Evolutionary conservation across 345 rosid species (phyloP), one percentile per base, ranked within the genome.

Genomic region (Kernera saxatilis): DNA sequence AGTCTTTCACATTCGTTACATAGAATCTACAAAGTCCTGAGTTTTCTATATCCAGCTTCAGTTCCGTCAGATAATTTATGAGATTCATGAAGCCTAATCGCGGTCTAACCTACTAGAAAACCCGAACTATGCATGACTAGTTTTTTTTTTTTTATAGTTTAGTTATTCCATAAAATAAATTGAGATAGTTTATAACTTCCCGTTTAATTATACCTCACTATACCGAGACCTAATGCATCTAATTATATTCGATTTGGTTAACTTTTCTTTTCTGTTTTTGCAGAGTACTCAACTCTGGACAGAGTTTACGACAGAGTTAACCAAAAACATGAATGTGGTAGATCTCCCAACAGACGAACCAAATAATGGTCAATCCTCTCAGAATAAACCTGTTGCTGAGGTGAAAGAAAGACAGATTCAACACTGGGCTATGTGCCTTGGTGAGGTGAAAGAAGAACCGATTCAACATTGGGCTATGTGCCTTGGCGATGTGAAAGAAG

Each of bases 271-370:
- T 29, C 5, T 21, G 5, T 23, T 9, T 21, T 41, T 15, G 25
- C 46, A 72, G 76, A 15, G 70, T 72, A 72, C 53, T 30, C 30
- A 60, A 9, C 10, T 71, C 23, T 71, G 51, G 60, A 50, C 3
- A 64, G 69, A 64, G 22, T 46, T 65, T 2, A 49, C 45, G 44
- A 48, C 6, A 71, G 75, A 71, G 25, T 50, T 71, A 12, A 61
- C 62, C 7, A 61, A 52, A 27, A 44, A 61, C 7, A 3, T n/a
- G n/a, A n/a, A n/a, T n/a, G n/a, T n/a, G n/a, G n/a, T n/a, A n/a
- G n/a, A n/a, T n/a, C n/a, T n/a, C n/a, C n/a, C n/a, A n/a, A n/a
- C n/a, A n/a, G n/a, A n/a, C n/a, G n/a, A n/a, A 29, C 18, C 46
- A 52, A 32, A 27, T 2, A 53, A 41, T 51, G 44, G 41, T 29